Base-by-base conservation (phyloP, 108 stramenopile species). In the Asterionellopsis glacialis region DNA sequence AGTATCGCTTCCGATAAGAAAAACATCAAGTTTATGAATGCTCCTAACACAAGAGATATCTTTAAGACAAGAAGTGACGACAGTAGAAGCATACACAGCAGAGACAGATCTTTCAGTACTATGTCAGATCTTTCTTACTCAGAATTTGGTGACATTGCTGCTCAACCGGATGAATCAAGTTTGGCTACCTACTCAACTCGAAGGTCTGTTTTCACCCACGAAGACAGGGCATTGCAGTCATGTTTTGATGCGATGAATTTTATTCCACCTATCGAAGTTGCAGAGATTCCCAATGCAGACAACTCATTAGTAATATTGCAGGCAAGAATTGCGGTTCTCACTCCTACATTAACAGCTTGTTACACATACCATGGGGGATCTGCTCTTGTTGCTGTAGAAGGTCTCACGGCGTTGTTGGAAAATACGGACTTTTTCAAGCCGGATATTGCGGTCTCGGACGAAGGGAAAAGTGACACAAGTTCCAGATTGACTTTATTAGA, bases 331-430 rank as follows among this genome's bases (percentile, higher is more conserved):
- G 68, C 89, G 0, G 63, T 85, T 25, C 60, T 94, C 45, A 79
- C 79, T 9, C 93, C 93, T 0, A 80, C 91, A 48, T 62, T 94
- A 11, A 91, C 93, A 12, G 76, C 93, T n/a, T 91, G 87, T 70
- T 94, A 94, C 67, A 89, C 80, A 45, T 80, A 80, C 44, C 93
- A 94, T 59, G 93, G 93, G 15, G 89, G 89, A 1, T 75, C 85
- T 23, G 80, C 87, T 15, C 69, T 91, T 15, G 16, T 89, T n/a
- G 87, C 89, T 16, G 83, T 94, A 12, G 85, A 88, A 64, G 89
- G 89, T 9, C 68, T 94, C 38, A 72, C 45, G 1, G 60, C 72
- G n/a, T 57, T 94, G 38, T 58, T 94, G 45, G 80, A 72, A n/a
- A 69, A 73, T 4, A 82, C 82, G 6, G 64, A 72, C 54, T 91